Base-by-base conservation (phyloP, 1,139 yeast species). In the Wickerhamomyces sp. region DNA sequence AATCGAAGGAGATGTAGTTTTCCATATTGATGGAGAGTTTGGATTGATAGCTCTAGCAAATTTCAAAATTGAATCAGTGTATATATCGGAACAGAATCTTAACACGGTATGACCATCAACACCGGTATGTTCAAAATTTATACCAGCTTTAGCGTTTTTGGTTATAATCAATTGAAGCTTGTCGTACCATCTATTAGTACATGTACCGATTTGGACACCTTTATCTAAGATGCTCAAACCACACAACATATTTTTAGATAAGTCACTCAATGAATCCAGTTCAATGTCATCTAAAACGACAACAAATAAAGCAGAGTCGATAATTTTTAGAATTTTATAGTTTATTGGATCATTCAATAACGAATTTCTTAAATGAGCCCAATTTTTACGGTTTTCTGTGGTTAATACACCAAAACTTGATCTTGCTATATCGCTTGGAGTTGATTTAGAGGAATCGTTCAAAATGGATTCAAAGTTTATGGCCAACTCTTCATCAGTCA, bases 161-260 rank as follows among this genome's bases (percentile, higher is more conserved):
- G 96, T 87, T 38, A 89, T 79, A 42, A 89, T 89, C 49, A 89
- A 73, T 62, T 89, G 97, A 48, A 89, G 67, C 64, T 89, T 89
- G 63, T 89, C 96, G 59, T 88, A 89, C 96, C 96, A 89, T 59
- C 97, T 72, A 62, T 89, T 89, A 29, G 96, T 85, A 64, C 96
- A 88, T 10, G 96, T 88, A 46, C 97, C 97, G 28, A 84, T 83
- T 64, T 89, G 96, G 37, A 87, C 79, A 54, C 96, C 96, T 53
- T 84, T 77, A 47, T 82, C 87, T 30, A 86, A 66, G 28, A 74
- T 76, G n/a, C 88, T 80, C 44, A 83, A 74, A 4, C 96, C 96
- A 60, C 96, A 88, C 36, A 88, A 74, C 84, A 86, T 83, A 56
- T 88, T 87, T 55, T 82, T 80, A 13, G 92, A 77, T 55, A 88